Conservation (phyloP, 192 early-diverging fungal species). For the Backusella australiensis region DNA sequence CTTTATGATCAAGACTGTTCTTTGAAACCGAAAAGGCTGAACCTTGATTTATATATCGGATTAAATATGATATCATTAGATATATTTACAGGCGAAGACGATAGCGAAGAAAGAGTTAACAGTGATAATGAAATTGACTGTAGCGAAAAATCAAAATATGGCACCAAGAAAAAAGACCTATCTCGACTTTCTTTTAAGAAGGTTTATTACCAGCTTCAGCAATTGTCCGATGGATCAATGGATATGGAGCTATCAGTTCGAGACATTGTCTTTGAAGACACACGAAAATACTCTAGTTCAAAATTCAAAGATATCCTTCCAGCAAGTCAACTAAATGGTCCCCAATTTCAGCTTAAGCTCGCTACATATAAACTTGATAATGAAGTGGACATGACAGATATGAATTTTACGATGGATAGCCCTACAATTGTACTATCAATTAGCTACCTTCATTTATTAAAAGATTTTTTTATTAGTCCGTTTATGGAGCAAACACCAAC, state of each 20-base stretch:
- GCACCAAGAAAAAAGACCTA: neutral
- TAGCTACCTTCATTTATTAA: conserved; percentile 68
- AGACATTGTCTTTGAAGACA: conserved; percentile 63
- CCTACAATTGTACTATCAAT: conserved; percentile 71
- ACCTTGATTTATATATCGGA: conserved; percentile 50
- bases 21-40: neutral
- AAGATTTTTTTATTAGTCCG: conserved; percentile 61
- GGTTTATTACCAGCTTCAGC: conserved; percentile 42
- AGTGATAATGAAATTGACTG: neutral
- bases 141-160: neutral
- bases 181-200: conserved; percentile 25
- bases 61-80: conserved; percentile 66
- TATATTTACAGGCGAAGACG: conserved; percentile 49
- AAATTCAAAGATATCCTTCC: conserved; percentile 74
- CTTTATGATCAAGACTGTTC: neutral
- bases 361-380: neutral
- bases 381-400: conserved; percentile 43
- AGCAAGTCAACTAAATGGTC: conserved; percentile 34
- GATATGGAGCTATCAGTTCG: conserved; percentile 59
- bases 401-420: conserved; percentile 61
- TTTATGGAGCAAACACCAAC: conserved; percentile 33
- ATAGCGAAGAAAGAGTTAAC: neutral
- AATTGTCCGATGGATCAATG: conserved; percentile 44
- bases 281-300: conserved; percentile 50
- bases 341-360: conserved; percentile 50